Percentiles rank a stretch among this genome's conserved stretches.
Evolutionary conservation across 305 asterid species (phyloP).

Genomic region (Withania somnifera): DNA sequence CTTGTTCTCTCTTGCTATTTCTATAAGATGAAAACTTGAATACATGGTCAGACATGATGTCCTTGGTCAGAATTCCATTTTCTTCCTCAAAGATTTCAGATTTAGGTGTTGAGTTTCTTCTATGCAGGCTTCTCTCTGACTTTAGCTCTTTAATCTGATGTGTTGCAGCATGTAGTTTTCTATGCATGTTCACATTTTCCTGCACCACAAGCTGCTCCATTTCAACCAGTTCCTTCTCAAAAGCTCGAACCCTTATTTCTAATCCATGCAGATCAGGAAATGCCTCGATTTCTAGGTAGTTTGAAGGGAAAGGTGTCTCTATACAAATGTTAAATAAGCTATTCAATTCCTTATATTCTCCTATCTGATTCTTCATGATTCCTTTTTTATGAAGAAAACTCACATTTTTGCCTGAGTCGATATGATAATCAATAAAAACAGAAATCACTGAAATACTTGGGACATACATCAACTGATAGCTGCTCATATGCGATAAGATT

Average conservation of each 20-base stretch:
- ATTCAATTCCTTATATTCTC: too few species aligned
- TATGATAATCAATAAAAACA: too few species aligned
- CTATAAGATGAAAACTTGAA: slow-evolving; percentile 63
- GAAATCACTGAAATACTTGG: too few species aligned
- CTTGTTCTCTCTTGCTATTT: slow-evolving; percentile 47
- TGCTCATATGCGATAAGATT: too few species aligned
- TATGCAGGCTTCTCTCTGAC: slow-evolving; percentile 32
- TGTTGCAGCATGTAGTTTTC: slow-evolving; percentile 55
- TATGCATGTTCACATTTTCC: slow-evolving; percentile 45
- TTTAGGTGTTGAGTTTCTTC: slow-evolving; percentile 38
- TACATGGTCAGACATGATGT: slow-evolving; percentile 78
- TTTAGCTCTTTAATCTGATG: slow-evolving; percentile 60
- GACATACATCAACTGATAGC: too few species aligned
- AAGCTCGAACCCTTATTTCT: slow-evolving; percentile 41
- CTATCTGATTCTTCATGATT: too few species aligned
- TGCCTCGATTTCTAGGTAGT: slow-evolving; percentile 20
- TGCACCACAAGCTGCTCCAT: slow-evolving; percentile 38
- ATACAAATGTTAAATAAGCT: too few species aligned
- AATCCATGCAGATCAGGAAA: slow-evolving; percentile 40
- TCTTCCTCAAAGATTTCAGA: slow-evolving; percentile 70
- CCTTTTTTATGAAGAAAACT: too few species aligned
- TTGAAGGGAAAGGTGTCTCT: too few species aligned
- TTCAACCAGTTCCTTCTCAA: slow-evolving; percentile 45
- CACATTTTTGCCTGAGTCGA: too few species aligned
- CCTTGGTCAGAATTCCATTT: slow-evolving; percentile 59